phyloP scores from a whole-genome alignment of 108 stramenopile species.

The Conticribra weissflogii region DNA sequence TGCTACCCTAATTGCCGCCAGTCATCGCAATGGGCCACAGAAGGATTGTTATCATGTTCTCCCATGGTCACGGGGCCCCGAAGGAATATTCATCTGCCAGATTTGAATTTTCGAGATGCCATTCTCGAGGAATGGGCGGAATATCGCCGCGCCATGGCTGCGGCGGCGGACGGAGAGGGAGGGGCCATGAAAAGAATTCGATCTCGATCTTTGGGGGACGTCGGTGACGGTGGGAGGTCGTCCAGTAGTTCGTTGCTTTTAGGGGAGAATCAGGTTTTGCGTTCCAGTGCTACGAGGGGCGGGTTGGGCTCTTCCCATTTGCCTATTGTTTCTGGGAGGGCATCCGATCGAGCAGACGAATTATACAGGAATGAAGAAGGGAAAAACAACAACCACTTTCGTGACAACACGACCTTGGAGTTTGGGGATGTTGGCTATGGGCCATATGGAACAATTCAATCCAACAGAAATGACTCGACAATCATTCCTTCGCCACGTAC shows the following conservation, averaged over 20 bases:
- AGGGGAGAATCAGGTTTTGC: too few species aligned
- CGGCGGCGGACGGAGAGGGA: neutral
- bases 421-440: constrained; percentile 13
- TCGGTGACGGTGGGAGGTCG: neutral
- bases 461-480: neutral
- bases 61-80: constrained; percentile 33
- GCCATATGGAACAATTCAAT: neutral
- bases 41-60: constrained; percentile 25
- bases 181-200: neutral
- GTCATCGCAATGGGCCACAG: constrained; percentile 1
- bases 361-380: neutral
- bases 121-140: neutral
- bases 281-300: too few species aligned
- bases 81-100: constrained; percentile 15
- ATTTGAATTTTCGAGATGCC: constrained; percentile 29
- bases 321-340: neutral
- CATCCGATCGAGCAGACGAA: neutral
- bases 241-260: too few species aligned
- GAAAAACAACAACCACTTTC: neutral
- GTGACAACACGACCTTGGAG: neutral
- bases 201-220: neutral
- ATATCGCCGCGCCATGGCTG: neutral
- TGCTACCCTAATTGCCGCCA: neutral
- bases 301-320: too few species aligned
- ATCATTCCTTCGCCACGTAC: too few species aligned